Base-by-base conservation (phyloP, 2,329 filamentous ascomycete genomes). In the Talaromyces marneffei region DNA sequence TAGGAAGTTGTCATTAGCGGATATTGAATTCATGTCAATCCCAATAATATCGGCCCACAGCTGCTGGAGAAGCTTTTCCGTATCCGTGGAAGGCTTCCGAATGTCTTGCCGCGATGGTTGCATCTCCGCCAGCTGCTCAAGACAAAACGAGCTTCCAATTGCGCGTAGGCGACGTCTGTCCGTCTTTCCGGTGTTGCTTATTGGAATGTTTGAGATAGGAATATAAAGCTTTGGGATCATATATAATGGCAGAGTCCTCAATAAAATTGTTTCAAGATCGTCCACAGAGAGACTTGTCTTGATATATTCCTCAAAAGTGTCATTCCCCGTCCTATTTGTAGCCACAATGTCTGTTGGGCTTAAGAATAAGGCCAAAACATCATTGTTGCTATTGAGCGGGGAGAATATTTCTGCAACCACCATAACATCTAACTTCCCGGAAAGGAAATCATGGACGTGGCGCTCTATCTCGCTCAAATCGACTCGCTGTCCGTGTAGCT, bases 401-500 rank as follows among this genome's bases (percentile, higher is more conserved):
- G 23, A 27, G 14, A 48, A 33, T 10, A 61, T 33, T 18, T 57
- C 53, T 10, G 42, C 40, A 46, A 37, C 18, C 10, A 39, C 42
- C 14, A 50, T 48, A 7, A 18, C 31, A 18, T 23, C 52, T 1
- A 39, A 8, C 18, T 50, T 48, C 12, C 37, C 52, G 6, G 35
- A 23, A 1, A 37, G 10, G 7, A 33, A 29, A 16, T 16, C n/a
- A 27, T 42, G 31, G n/a, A 57, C n/a, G 31, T 35, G 39, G 10
- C 67, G 68, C 66, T 72, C 79, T 58, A 76, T 76, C 67, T 75
- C 78, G 40, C 69, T 75, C 57, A 84, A 76, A 71, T 84, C 87
- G 50, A 85, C 80, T 53, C 85, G 75, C 65, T 82, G 85, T 27
- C 87, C 87, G 2, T 77, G 75, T 14, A 87, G 71, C 71, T 88